Conservation (phyloP, 345 rosid genomes). For the Microthlaspi erraticum region DNA sequence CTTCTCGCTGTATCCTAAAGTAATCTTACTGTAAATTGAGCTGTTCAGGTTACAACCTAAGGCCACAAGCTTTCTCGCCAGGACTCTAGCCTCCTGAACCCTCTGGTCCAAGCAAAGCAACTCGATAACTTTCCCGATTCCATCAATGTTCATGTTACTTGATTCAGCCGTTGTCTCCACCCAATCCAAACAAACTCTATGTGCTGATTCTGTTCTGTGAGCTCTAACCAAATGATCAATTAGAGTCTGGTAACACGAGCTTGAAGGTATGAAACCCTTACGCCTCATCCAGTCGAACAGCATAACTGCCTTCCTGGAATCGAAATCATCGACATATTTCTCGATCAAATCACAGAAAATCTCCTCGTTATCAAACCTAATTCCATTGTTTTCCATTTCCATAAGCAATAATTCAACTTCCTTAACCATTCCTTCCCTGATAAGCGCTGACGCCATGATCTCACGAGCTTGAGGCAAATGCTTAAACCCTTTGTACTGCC, state of each 20-base stretch:
- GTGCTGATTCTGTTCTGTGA: conserved; percentile 54
- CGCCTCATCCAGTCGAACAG: conserved; percentile 60
- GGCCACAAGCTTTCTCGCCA: conserved; percentile 58
- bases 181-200: conserved; percentile 63
- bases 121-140: conserved; percentile 52
- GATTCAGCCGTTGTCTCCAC: conserved; percentile 42
- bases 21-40: conserved; percentile 54
- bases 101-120: conserved; percentile 66
- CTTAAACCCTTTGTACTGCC: conserved; percentile 54
- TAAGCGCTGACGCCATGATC: conserved; percentile 66
- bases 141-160: conserved; percentile 38
- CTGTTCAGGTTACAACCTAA: conserved; percentile 53
- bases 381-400: conserved; percentile 52
- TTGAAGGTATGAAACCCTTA: conserved; percentile 50
- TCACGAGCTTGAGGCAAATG: conserved; percentile 61
- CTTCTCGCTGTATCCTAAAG: conserved; percentile 67
- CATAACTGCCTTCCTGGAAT: conserved; percentile 59
- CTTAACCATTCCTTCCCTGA: conserved; percentile 58
- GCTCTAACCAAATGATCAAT: conserved; percentile 55
- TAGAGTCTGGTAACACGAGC: conserved; percentile 51
- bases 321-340: conserved; percentile 51
- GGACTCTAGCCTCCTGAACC: conserved; percentile 68
- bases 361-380: conserved; percentile 48
- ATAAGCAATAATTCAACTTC: conserved; percentile 63
- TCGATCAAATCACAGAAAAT: conserved; percentile 57